Conservation (phyloP, 1,284 basidiomycete species). For the Cutaneotrichosporon mucoides region DNA sequence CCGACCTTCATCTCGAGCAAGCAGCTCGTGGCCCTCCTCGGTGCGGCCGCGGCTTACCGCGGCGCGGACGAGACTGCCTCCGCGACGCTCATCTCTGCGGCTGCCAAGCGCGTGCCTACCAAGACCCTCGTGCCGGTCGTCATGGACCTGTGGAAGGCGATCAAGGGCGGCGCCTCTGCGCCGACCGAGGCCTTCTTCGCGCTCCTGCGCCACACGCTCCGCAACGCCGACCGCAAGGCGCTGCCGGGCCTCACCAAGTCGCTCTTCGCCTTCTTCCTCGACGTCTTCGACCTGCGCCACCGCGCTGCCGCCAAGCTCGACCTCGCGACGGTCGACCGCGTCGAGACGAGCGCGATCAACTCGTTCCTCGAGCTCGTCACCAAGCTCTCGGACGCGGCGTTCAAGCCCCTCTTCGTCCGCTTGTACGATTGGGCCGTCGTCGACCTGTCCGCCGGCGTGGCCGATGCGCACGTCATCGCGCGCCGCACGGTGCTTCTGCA, state of each 20-base stretch:
- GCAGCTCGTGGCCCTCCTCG: constrained; percentile 48
- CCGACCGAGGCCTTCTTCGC: constrained; percentile 58
- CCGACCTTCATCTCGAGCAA: constrained; percentile 49
- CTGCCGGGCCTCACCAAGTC: constrained; percentile 67
- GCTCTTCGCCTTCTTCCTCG: constrained; percentile 76
- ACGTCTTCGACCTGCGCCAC: constrained; percentile 65
- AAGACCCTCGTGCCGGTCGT: constrained; percentile 65
- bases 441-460: constrained; percentile 49
- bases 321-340: constrained; percentile 32
- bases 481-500: constrained; percentile 67
- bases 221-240: constrained; percentile 60
- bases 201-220: constrained; percentile 62
- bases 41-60: constrained; percentile 36
- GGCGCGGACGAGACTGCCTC: constrained; percentile 23
- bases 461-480: constrained; percentile 32
- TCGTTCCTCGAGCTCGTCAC: constrained; percentile 85
- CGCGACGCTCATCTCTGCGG: constrained; percentile 51
- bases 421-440: constrained; percentile 93
- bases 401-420: constrained; percentile 87
- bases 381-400: constrained; percentile 88
- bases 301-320: constrained; percentile 30
- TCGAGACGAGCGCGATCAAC: constrained; percentile 54
- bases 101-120: constrained; percentile 66
- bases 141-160: constrained; percentile 47
- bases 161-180: constrained; percentile 28